phyloP scores from a whole-genome alignment of 306 rosid genomes.

The Elaeagnus macrophylla region DNA sequence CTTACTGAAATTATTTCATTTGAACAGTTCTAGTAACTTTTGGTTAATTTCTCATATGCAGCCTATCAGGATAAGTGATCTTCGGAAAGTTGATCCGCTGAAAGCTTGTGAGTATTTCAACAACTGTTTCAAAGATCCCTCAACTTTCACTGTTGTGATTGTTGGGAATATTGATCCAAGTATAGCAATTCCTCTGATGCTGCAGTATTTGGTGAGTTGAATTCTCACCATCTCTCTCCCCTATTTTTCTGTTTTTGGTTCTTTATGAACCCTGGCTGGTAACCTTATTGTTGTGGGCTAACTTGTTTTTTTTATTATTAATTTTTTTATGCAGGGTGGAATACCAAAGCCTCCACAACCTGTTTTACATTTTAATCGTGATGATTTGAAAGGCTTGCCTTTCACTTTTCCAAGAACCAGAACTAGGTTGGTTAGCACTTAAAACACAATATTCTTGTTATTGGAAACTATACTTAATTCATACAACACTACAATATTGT shows the following conservation, averaged over 20 bases:
- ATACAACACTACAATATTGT: neutral
- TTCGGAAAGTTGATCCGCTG: constrained; percentile 70
- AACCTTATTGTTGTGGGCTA: too few species aligned
- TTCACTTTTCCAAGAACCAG: constrained; percentile 62
- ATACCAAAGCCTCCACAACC: constrained; percentile 79
- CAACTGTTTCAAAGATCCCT: constrained; percentile 89
- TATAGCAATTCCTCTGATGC: constrained; percentile 75
- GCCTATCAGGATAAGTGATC: constrained; percentile 76
- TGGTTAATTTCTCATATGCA: constrained; percentile 30
- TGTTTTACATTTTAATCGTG: constrained; percentile 60
- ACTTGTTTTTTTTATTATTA: too few species aligned
- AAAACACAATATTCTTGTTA: constrained; percentile 1
- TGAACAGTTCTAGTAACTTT: constrained; percentile 19
- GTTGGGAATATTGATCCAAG: constrained; percentile 82
- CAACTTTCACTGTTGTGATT: constrained; percentile 76
- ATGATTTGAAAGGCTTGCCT: constrained; percentile 79
- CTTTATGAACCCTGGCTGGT: too few species aligned
- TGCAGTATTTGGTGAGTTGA: constrained; percentile 76
- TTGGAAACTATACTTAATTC: constrained; percentile 1
- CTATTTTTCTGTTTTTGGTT: too few species aligned
- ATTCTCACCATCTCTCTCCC: neutral
- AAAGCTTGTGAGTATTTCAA: constrained; percentile 94
- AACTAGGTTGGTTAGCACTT: constrained; percentile 44
- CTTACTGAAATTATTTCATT: constrained; percentile 6
- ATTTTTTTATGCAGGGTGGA: constrained; percentile 68